Evolutionary conservation across 2,329 filamentous ascomycete species (phyloP).

Genomic region (Fusarium nygamai): DNA sequence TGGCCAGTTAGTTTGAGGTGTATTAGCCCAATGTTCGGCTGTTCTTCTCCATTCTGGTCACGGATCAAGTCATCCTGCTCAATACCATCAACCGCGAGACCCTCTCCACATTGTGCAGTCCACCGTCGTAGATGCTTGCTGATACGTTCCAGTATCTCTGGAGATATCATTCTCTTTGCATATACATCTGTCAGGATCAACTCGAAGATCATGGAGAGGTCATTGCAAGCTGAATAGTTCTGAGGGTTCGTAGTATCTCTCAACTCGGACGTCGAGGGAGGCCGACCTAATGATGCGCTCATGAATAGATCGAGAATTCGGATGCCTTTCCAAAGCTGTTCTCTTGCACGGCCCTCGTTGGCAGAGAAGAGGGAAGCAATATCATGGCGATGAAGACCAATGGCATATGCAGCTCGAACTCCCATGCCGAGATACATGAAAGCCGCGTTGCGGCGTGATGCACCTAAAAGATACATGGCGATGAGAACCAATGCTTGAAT

Average conservation of each 20-base stretch:
- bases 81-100: constrained; percentile 34
- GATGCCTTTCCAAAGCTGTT: constrained; percentile 48
- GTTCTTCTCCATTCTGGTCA: constrained; percentile 25
- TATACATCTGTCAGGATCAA: constrained; percentile 49
- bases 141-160: constrained; percentile 40
- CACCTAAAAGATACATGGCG: constrained; percentile 50
- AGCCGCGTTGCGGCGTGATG: constrained; percentile 49
- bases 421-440: constrained; percentile 53
- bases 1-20: constrained; percentile 52
- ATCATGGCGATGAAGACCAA: constrained; percentile 47
- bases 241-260: constrained; percentile 37
- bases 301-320: constrained; percentile 49
- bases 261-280: constrained; percentile 47
- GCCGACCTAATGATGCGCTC: constrained; percentile 47
- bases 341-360: constrained; percentile 40
- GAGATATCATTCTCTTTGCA: constrained; percentile 46
- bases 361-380: constrained; percentile 42
- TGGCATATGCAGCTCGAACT: constrained; percentile 49
- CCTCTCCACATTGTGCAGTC: constrained; percentile 33
- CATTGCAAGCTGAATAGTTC: constrained; percentile 43
- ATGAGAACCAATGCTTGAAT: constrained; percentile 50
- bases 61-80: constrained; percentile 31
- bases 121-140: constrained; percentile 39
- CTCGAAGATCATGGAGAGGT: constrained; percentile 51
- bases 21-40: constrained; percentile 39